Conservation (phyloP, 352 stramenopile genomes). For the Globisporangium megalacanthum region DNA sequence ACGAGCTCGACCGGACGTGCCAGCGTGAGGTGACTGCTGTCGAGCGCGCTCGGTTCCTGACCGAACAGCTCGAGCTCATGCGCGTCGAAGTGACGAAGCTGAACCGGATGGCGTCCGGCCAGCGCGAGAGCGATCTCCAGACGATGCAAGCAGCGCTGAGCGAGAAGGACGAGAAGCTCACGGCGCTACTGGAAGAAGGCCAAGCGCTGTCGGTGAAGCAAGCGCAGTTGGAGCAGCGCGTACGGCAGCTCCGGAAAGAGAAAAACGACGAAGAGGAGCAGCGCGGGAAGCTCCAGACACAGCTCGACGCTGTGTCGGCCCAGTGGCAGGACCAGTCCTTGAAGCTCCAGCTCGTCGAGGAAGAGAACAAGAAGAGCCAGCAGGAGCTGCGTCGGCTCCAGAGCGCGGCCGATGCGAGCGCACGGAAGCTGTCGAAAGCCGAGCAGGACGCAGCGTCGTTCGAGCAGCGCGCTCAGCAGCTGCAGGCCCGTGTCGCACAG, state of each 20-base stretch:
- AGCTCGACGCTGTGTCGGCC: slow-evolving; percentile 38
- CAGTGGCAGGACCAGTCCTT: slow-evolving; percentile 38
- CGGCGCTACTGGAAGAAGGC: slow-evolving; percentile 64
- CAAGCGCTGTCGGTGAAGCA: slow-evolving; percentile 76
- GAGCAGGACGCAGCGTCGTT: slow-evolving; percentile 20
- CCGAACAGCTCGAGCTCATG: slow-evolving; percentile 62
- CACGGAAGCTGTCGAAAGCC: slow-evolving; percentile 23
- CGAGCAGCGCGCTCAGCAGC: slow-evolving; percentile 15
- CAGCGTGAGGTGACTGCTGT: slow-evolving; percentile 57
- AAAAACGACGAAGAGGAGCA: slow-evolving; percentile 73
- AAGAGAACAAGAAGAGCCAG: slow-evolving; percentile 38
- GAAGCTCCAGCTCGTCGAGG: slow-evolving; percentile 44
- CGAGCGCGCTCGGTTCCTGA: slow-evolving; percentile 51
- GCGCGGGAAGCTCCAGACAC: slow-evolving; percentile 43
- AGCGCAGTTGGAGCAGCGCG: slow-evolving; percentile 59
- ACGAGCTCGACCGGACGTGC: slow-evolving; percentile 73
- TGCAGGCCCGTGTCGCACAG: slow-evolving; percentile 23
- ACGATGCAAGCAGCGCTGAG: slow-evolving; percentile 54
- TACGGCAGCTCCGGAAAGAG: slow-evolving; percentile 66
- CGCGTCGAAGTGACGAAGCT: slow-evolving; percentile 50
- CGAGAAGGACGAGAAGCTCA: slow-evolving; percentile 73
- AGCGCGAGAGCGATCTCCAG: slow-evolving; percentile 42
- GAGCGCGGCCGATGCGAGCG: slow-evolving; percentile 13
- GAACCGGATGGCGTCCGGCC: slow-evolving; percentile 31
- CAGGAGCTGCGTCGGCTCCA: slow-evolving; percentile 32